phyloP scores from a whole-genome alignment of 1,139 yeast genomes.

The Saccharomyces hybrid region DNA sequence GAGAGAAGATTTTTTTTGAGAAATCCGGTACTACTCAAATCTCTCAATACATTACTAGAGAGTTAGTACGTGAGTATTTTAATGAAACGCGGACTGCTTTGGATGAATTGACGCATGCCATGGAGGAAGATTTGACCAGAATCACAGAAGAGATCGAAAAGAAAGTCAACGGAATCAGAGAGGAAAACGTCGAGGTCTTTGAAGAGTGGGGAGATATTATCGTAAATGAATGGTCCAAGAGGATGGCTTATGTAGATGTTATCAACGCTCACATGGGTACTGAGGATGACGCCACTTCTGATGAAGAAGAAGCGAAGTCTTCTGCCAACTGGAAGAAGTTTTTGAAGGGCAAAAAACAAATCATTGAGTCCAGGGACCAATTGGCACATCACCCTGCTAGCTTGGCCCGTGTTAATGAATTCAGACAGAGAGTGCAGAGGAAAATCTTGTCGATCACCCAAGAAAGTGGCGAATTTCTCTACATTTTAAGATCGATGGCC shows the following conservation, averaged over 20 bases:
- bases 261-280: conserved; percentile 6
- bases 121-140: conserved; percentile 32
- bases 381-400: background rate
- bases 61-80: conserved; percentile 2
- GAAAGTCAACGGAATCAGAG: conserved; percentile 41
- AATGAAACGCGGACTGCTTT: conserved; percentile 33
- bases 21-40: conserved; percentile 29
- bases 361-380: conserved; percentile 9
- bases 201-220: conserved; percentile 68
- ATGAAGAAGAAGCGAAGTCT: conserved; percentile 8
- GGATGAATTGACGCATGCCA: conserved; percentile 34
- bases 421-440: background rate
- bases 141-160: conserved; percentile 36
- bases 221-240: conserved; percentile 44
- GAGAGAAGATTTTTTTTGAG: conserved; percentile 33
- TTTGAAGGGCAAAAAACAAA: conserved; percentile 19
- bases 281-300: conserved; percentile 1
- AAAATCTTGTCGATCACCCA: background rate
- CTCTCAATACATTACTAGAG: conserved; percentile 10
- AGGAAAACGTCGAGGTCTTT: conserved; percentile 52
- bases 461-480: conserved; percentile 66
- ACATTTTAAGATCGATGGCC: conserved; percentile 70
- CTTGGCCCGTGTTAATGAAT: background rate
- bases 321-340: conserved; percentile 19
- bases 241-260: conserved; percentile 30